A percentile compares a stretch with the other conserved stretches of the same genome.
phyloP scores from a whole-genome alignment of 2,329 filamentous ascomycete genomes.

The Eutypa lata region DNA sequence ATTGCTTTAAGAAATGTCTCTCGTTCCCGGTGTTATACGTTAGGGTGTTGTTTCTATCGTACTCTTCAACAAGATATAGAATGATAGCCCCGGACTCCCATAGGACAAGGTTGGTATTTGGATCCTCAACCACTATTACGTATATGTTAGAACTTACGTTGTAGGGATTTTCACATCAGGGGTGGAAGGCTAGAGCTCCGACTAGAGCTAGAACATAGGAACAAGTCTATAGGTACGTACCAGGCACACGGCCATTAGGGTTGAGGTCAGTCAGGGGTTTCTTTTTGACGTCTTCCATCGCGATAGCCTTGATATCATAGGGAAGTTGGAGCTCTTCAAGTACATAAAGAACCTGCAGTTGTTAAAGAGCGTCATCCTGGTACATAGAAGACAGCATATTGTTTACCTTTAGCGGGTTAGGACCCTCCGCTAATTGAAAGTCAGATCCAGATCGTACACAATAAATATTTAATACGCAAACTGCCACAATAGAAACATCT shows the following conservation, averaged over 20 bases:
- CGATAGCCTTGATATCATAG: constrained; percentile 12
- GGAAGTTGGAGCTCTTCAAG: constrained; percentile 16
- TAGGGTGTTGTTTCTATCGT: background rate
- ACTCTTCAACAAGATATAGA: background rate
- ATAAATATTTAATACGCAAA: too few species aligned
- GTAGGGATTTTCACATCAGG: too few species aligned
- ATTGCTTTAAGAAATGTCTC: background rate
- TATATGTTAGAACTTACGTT: too few species aligned
- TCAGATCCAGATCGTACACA: too few species aligned
- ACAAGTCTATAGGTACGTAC: too few species aligned
- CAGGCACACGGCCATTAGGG: constrained; percentile 23
- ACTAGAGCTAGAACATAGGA: too few species aligned
- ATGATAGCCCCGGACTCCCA: constrained; percentile 1
- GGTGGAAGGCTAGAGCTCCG: too few species aligned
- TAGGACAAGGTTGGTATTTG: background rate
- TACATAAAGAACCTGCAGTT: constrained; percentile 10
- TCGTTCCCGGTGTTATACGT: background rate
- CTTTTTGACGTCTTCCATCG: constrained; percentile 12
- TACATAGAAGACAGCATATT: too few species aligned
- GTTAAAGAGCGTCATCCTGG: too few species aligned
- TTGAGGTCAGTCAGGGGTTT: constrained; percentile 16
- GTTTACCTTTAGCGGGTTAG: background rate
- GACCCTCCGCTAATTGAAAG: too few species aligned
- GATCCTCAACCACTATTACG: background rate
- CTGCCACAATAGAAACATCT: too few species aligned